phyloP scores from a whole-genome alignment of 2,329 filamentous ascomycete species.

The Cryphonectria radicalis region DNA sequence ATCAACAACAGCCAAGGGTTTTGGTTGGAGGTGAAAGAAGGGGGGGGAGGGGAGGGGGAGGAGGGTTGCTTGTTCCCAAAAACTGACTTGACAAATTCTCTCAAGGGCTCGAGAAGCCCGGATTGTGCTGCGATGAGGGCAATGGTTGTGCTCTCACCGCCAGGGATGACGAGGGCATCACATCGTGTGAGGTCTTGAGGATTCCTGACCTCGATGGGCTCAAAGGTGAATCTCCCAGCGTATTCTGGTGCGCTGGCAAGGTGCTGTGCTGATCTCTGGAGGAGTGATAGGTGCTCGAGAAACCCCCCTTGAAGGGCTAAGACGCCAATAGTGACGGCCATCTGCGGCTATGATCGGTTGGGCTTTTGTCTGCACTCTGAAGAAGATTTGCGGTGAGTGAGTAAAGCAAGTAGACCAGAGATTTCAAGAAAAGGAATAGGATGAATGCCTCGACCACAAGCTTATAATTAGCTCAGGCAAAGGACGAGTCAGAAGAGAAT shows the following conservation, averaged over 20 bases:
- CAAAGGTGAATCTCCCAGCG: slow-evolving; percentile 48
- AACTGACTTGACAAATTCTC: slow-evolving; percentile 86
- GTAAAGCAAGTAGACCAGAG: no score
- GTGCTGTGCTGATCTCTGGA: slow-evolving; percentile 68
- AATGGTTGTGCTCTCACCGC: slow-evolving; percentile 94
- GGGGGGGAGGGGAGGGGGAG: background rate
- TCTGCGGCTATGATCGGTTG: slow-evolving; percentile 18
- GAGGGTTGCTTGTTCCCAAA: background rate
- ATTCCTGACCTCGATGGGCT: slow-evolving; percentile 81
- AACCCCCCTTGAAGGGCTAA: slow-evolving; percentile 90
- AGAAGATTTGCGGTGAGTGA: background rate
- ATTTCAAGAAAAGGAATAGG: background rate
- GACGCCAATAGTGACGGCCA: slow-evolving; percentile 59
- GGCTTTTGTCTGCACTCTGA: background rate
- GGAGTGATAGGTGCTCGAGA: slow-evolving; percentile 79
- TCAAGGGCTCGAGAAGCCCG: slow-evolving; percentile 79
- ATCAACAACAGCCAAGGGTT: background rate
- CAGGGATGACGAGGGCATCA: slow-evolving; percentile 86
- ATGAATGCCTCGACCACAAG: background rate
- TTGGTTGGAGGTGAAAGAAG: no score
- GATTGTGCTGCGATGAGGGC: slow-evolving; percentile 84
- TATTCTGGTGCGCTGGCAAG: slow-evolving; percentile 40
- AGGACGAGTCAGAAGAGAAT: background rate
- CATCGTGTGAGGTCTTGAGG: slow-evolving; percentile 71
- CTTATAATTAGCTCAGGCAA: background rate